Percentiles rank a stretch among this genome's conserved stretches.
Conservation (phyloP, 2,329 filamentous ascomycete species). For the Triangularia setosa region DNA sequence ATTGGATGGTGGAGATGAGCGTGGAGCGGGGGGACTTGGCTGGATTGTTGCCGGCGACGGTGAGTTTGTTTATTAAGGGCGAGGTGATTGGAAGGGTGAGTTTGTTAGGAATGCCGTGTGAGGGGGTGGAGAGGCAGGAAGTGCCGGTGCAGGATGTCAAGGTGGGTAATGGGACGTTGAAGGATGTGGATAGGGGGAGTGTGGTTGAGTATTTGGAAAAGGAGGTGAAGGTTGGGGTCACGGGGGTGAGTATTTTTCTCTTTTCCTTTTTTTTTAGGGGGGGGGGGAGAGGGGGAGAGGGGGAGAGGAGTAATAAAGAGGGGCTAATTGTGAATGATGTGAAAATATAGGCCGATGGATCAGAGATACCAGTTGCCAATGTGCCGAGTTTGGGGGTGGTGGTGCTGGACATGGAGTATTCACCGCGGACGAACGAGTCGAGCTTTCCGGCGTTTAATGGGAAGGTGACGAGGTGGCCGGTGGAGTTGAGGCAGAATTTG, state of each 20-base stretch:
- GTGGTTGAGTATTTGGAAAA: background rate
- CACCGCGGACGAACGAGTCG: background rate
- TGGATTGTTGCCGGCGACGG: slow-evolving; percentile 32
- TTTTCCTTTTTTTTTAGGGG: background rate
- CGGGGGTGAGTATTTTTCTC: background rate
- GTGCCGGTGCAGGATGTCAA: slow-evolving; percentile 13
- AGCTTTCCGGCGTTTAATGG: slow-evolving; percentile 2
- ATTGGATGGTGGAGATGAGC: slow-evolving; percentile 36
- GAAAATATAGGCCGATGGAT: background rate
- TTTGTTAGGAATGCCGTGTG: slow-evolving; percentile 36
- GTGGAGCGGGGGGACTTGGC: slow-evolving; percentile 37
- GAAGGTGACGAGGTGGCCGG: background rate
- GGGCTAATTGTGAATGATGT: background rate
- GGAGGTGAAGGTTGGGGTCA: background rate
- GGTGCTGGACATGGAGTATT: background rate
- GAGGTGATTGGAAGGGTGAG: slow-evolving; percentile 32
- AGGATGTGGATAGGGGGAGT: background rate
- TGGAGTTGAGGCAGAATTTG: background rate
- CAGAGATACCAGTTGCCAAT: background rate
- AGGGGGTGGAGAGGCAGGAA: slow-evolving; percentile 23
- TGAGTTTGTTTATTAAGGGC: slow-evolving; percentile 33
- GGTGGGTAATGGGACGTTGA: background rate
- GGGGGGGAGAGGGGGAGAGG: no score
- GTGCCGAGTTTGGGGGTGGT: background rate
- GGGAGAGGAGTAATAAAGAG: background rate